Conservation (phyloP, 441 rosid species). For the Pelargonium citronellum region DNA sequence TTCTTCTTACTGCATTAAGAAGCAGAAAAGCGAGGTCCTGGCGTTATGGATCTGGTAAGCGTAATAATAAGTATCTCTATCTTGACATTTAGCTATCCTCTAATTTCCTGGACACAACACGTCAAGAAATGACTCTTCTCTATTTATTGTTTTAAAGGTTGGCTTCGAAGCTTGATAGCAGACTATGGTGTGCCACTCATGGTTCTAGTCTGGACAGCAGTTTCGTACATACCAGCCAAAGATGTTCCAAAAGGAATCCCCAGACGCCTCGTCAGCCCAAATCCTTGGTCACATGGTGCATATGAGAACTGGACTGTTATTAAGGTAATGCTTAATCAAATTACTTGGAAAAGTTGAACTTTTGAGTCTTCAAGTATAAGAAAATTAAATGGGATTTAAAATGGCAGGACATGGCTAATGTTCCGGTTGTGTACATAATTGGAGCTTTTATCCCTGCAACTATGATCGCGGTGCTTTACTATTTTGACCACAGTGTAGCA, state of each 20-base stretch:
- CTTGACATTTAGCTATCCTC: too few relatives aligned
- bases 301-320: constrained; percentile 69
- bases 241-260: constrained; percentile 70
- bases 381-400: constrained; percentile 4
- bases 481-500: constrained; percentile 80
- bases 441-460: constrained; percentile 83
- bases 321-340: constrained; percentile 37
- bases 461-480: constrained; percentile 75
- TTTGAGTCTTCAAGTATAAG: not conserved
- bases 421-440: constrained; percentile 60
- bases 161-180: constrained; percentile 64
- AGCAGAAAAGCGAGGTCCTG: constrained; percentile 78
- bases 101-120: too few relatives aligned
- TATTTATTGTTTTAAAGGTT: constrained; percentile 28
- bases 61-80: too few relatives aligned
- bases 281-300: constrained; percentile 82
- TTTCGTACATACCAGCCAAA: constrained; percentile 57
- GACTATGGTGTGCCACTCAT: constrained; percentile 74
- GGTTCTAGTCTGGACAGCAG: constrained; percentile 69
- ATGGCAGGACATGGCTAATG: constrained; percentile 62
- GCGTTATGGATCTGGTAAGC: constrained; percentile 43
- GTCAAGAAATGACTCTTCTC: too few relatives aligned
- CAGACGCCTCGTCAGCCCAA: constrained; percentile 70
- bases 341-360: constrained; percentile 1
- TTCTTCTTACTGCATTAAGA: constrained; percentile 54